Evolutionary conservation across 2,329 filamentous ascomycete genomes (phyloP).

Genomic region (Clarireedia sp.): DNA sequence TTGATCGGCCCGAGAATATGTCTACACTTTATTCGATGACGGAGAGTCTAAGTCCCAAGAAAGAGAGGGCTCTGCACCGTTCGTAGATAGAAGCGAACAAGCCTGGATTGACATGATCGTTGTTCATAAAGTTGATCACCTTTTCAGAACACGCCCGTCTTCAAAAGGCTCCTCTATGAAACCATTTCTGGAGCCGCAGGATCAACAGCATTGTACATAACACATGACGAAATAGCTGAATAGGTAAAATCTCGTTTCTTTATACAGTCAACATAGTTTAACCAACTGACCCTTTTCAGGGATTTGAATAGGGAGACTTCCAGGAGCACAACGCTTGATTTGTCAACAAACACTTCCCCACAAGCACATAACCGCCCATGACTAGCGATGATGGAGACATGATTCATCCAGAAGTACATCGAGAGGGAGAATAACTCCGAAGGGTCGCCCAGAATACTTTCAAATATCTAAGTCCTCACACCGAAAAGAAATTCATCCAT

Average conservation of each 20-base stretch:
- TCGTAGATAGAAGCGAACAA: too few relatives aligned
- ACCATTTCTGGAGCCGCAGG: neutral
- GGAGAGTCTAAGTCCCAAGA: too few relatives aligned
- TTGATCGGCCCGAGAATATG: too few relatives aligned
- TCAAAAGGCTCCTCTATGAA: too few relatives aligned
- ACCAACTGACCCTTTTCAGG: slow-evolving; percentile 6
- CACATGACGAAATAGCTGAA: neutral
- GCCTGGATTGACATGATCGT: too few relatives aligned
- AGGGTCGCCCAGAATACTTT: neutral
- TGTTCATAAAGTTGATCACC: too few relatives aligned
- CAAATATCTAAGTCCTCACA: slow-evolving; percentile 7
- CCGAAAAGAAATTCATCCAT: neutral
- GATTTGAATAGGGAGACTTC: slow-evolving; percentile 6
- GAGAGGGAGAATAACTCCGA: neutral
- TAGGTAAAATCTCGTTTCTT: neutral
- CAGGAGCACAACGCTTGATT: slow-evolving; percentile 6
- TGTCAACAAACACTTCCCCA: slow-evolving; percentile 5
- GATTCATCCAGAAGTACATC: slow-evolving; percentile 6
- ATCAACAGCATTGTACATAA: neutral
- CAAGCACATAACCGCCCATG: neutral
- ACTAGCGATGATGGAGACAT: slow-evolving; percentile 1
- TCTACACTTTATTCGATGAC: too few relatives aligned
- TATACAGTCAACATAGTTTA: slow-evolving; percentile 1
- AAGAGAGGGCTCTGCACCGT: too few relatives aligned
- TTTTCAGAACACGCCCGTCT: too few relatives aligned